Percentiles rank a stretch among this genome's conserved stretches.
Evolutionary conservation across 345 rosid species (phyloP).

Genomic region (Bruguiera sexangula): DNA sequence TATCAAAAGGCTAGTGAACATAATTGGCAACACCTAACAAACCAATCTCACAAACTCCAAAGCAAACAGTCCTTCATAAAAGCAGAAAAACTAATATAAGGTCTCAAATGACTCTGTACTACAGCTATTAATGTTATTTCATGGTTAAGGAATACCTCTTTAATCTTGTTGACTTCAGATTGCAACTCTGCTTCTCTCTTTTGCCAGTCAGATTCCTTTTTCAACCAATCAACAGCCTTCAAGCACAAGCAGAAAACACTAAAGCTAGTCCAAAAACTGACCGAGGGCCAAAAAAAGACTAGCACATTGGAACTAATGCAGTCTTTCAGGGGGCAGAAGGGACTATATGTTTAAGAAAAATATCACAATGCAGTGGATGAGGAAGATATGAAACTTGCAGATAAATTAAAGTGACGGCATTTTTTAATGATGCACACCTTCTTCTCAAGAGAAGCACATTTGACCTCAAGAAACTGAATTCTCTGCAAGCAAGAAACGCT

Average conservation of each 20-base stretch:
- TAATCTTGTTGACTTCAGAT: constrained; percentile 39
- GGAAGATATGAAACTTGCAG: too few relatives aligned
- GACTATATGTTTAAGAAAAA: too few relatives aligned
- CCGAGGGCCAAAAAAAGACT: too few relatives aligned
- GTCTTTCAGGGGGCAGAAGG: too few relatives aligned
- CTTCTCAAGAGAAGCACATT: constrained; percentile 54
- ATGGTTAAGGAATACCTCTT: constrained; percentile 35
- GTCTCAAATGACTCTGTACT: not conserved
- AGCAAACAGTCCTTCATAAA: not conserved
- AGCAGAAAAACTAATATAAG: not conserved
- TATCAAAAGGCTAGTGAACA: not conserved
- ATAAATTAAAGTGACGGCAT: too few relatives aligned
- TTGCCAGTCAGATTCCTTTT: constrained; percentile 52
- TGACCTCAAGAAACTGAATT: constrained; percentile 57
- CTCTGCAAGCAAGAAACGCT: constrained; percentile 39
- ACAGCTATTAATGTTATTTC: not conserved
- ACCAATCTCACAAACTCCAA: not conserved
- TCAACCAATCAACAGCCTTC: constrained; percentile 41
- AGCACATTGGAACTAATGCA: too few relatives aligned
- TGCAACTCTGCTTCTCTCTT: constrained; percentile 46
- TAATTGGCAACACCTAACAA: not conserved
- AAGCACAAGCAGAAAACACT: constrained; percentile 11
- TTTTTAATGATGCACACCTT: constrained; percentile 37
- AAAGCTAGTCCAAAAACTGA: not conserved
- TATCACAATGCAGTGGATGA: too few relatives aligned